These are phyloP conservation scores for Cladophialophora immunda DNA, from an alignment of 2,329 filamentous ascomycete genomes.

Conservation along the genomic window DNA sequence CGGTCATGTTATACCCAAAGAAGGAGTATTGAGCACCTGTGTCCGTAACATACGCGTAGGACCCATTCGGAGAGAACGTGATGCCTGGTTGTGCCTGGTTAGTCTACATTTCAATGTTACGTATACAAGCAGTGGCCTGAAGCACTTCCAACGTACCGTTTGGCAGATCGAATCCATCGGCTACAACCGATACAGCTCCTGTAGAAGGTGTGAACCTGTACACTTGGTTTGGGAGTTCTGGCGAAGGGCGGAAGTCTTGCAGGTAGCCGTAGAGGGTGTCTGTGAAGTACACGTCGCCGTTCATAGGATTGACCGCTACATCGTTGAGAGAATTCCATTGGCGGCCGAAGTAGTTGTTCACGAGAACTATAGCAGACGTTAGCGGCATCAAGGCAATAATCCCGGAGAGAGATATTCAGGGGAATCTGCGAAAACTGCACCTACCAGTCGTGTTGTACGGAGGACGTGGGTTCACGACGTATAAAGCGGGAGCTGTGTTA, in stretches of 20 bases:
- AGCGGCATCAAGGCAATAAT: neutral
- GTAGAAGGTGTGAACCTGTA: constrained; percentile 57
- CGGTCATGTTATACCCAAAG: constrained; percentile 36
- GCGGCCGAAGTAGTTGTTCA: constrained; percentile 68
- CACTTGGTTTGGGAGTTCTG: constrained; percentile 58
- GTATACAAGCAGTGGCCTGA: neutral
- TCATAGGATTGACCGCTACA: constrained; percentile 37
- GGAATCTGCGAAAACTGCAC: neutral
- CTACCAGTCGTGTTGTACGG: constrained; percentile 62
- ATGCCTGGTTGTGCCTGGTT: constrained; percentile 21
- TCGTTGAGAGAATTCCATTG: constrained; percentile 44
- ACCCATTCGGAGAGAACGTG: constrained; percentile 48
- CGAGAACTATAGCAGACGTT: constrained; percentile 50
- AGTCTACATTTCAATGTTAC: neutral
- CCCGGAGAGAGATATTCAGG: constrained; percentile 15
- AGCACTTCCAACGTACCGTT: constrained; percentile 47
- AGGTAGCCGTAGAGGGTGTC: constrained; percentile 52
- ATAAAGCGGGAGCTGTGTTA: constrained; percentile 50
- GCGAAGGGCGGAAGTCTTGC: constrained; percentile 54
- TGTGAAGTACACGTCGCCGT: constrained; percentile 42
- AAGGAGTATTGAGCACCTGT: constrained; percentile 35
- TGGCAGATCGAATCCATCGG: constrained; percentile 57
- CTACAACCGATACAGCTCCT: constrained; percentile 57
- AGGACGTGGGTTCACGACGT: constrained; percentile 55
- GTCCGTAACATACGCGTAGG: constrained; percentile 41